Evolutionary conservation across 768 basidiomycete genomes (phyloP), one percentile per base, ranked within the genome.

Genomic region (Fomitopsis serialis): DNA sequence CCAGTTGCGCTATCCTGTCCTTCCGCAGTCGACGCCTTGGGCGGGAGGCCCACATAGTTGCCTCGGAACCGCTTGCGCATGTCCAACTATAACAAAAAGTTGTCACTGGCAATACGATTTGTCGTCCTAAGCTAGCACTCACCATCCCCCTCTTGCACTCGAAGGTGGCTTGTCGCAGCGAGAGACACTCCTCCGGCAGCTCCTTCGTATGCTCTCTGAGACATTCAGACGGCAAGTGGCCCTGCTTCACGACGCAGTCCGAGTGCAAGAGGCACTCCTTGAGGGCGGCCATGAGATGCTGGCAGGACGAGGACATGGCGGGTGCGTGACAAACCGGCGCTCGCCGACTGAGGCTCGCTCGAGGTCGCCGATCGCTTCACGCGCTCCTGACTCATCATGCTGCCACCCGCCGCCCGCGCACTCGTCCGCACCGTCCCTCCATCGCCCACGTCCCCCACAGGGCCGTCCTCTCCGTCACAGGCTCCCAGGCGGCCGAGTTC

Each of bases 91-190:
- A 7, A 17, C 15, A 9, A 44, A 4, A 45, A 5, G 42, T 23
- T 17, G 22, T 15, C n/a, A 27, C 4, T 23, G 17, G 19, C 40
- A 27, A 35, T 47, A 13, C 19, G 24, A 37, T 9, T 13, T 22
- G 5, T 25, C 2, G 17, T 3, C 15, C 8, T 2, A 22, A 29
- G 9, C 34, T 24, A n/a, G n/a, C 21, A 74, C 82, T 54, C 54
- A 92, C 91, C 89, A 92, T 88, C 42, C 86, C 89, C 54, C 91
- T 78, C 69, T 96, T 96, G 72, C 93, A 96, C 59, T 95, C 90
- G 60, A 89, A 93, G 0, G 88, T 84, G 11, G 90, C 89, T 68
- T 82, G 84, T 48, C 93, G 78, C 51, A 96, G 71, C 24, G 82
- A 78, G 65, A 82, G 81, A 66, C 93, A 96, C 61, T 87, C 78